Conservation (phyloP, 768 basidiomycete species). For the Coprinopsis marcescibilis region DNA sequence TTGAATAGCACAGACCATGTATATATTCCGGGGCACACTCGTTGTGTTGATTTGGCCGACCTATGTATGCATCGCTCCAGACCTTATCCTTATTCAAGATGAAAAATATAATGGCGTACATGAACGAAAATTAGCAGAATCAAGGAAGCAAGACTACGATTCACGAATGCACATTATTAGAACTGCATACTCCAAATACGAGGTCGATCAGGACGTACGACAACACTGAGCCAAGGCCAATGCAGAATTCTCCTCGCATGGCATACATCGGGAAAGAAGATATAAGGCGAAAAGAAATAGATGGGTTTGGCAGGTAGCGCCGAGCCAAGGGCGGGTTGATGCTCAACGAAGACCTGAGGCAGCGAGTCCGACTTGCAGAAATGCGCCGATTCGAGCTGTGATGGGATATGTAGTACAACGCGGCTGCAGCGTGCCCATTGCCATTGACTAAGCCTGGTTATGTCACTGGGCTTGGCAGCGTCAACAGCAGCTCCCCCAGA, state of each 20-base stretch:
- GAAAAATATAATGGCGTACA: constrained; percentile 38
- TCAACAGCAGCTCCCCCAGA: neutral
- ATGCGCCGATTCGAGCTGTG: too few relatives aligned
- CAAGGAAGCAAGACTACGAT: constrained; percentile 40
- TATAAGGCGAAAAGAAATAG: constrained; percentile 17
- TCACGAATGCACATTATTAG: constrained; percentile 16
- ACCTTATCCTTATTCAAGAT: constrained; percentile 12
- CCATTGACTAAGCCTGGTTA: constrained; percentile 4
- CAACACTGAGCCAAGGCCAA: constrained; percentile 64
- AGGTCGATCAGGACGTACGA: constrained; percentile 43
- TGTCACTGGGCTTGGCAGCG: constrained; percentile 1
- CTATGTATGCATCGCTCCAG: constrained; percentile 34
- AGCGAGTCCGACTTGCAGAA: too few relatives aligned
- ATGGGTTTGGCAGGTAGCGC: constrained; percentile 17
- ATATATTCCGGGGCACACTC: constrained; percentile 60
- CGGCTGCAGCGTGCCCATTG: constrained; percentile 5
- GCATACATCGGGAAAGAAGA: constrained; percentile 12
- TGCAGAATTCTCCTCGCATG: constrained; percentile 75
- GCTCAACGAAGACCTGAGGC: too few relatives aligned
- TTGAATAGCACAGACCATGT: constrained; percentile 49
- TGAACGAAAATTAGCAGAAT: constrained; percentile 76
- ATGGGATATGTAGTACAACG: too few relatives aligned
- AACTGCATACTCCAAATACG: constrained; percentile 11
- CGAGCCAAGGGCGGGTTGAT: constrained; percentile 1
- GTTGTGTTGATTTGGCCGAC: constrained; percentile 81